Conservation (phyloP, 2,329 filamentous ascomycete genomes). For the Epichloe glyceriae region DNA sequence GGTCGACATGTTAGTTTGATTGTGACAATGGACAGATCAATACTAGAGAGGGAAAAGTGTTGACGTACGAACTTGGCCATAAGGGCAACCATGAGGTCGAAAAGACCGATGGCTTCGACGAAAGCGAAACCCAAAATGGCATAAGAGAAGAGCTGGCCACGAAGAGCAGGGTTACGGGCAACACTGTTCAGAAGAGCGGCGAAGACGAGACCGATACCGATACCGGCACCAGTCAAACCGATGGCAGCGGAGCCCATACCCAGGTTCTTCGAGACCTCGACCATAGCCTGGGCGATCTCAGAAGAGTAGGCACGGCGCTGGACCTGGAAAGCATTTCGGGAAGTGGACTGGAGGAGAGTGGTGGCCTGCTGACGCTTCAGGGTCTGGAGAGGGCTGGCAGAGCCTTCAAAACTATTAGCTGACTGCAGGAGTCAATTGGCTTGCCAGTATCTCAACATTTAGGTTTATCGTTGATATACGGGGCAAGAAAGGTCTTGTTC, state of each 20-base stretch:
- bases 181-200: slow-evolving; percentile 78
- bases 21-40: not conserved
- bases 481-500: slow-evolving; percentile 18
- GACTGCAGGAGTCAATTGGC: slow-evolving; percentile 21
- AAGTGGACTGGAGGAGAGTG: slow-evolving; percentile 52
- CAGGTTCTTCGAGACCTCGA: slow-evolving; percentile 83
- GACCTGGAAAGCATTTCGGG: slow-evolving; percentile 50
- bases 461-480: slow-evolving; percentile 6
- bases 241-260: slow-evolving; percentile 84
- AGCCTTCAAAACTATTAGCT: slow-evolving; percentile 29
- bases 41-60: not conserved
- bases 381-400: slow-evolving; percentile 55
- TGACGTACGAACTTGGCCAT: slow-evolving; percentile 76
- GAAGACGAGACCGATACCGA: slow-evolving; percentile 93
- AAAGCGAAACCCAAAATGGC: slow-evolving; percentile 93
- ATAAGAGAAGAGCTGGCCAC: slow-evolving; percentile 91
- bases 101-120: slow-evolving; percentile 83
- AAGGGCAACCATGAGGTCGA: slow-evolving; percentile 85
- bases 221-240: slow-evolving; percentile 84
- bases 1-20: slow-evolving; percentile 4
- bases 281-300: slow-evolving; percentile 78
- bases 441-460: slow-evolving; percentile 13
- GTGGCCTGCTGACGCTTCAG: slow-evolving; percentile 61
- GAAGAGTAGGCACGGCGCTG: slow-evolving; percentile 70
- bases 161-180: slow-evolving; percentile 87